These are phyloP conservation scores for Leccinum pellstonianum DNA, from an alignment of 768 basidiomycete species.

Conservation along the genomic window DNA sequence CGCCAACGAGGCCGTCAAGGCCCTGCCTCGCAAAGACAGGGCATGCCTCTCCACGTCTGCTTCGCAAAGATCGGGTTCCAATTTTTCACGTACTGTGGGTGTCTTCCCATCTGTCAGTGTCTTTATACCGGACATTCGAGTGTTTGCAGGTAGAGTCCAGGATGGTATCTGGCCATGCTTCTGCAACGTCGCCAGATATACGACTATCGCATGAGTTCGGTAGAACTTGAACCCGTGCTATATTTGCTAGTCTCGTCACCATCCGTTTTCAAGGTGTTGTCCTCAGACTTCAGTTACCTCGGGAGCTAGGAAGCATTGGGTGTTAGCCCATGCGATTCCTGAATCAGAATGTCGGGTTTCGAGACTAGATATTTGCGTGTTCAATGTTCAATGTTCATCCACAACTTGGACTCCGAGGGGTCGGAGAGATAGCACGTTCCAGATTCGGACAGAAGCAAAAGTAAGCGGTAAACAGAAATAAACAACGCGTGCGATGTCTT, in stretches of 20 bases:
- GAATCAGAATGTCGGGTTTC: too few species aligned
- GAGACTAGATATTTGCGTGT: too few species aligned
- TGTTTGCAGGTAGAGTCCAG: not conserved
- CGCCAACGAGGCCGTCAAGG: conserved; percentile 48
- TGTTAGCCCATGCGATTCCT: too few species aligned
- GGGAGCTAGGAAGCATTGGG: too few species aligned
- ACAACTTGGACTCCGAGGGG: too few species aligned
- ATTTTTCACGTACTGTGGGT: not conserved
- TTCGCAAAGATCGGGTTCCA: not conserved
- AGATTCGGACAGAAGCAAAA: too few species aligned
- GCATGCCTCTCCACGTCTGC: conserved; percentile 16
- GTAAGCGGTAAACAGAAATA: too few species aligned
- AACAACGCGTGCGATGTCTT: conserved; percentile 28
- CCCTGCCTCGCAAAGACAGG: conserved; percentile 32
- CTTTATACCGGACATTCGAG: not conserved
- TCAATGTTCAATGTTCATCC: too few species aligned
- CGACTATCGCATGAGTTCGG: conserved; percentile 5
- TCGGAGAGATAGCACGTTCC: too few species aligned
- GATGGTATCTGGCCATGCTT: not conserved
- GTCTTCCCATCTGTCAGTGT: conserved; percentile 11
- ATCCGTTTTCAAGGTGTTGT: too few species aligned
- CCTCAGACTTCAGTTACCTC: too few species aligned
- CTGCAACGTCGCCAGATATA: conserved; percentile 6
- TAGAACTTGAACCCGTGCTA: conserved; percentile 3
- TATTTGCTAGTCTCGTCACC: too few species aligned